Base-by-base conservation (phyloP, 768 basidiomycete species). In the Collybiopsis confluens region DNA sequence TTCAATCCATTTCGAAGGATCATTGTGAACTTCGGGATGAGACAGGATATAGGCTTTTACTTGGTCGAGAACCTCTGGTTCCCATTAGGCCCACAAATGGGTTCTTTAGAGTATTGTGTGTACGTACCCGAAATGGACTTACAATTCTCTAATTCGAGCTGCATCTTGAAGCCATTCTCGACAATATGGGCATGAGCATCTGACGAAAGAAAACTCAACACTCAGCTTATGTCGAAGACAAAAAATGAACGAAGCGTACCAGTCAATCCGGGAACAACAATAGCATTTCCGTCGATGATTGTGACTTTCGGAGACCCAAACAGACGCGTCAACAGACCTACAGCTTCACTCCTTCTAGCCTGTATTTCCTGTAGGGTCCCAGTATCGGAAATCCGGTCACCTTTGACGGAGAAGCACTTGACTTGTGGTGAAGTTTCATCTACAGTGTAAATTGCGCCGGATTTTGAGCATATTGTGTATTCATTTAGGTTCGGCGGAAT, bases 131-230 rank as follows among this genome's bases (percentile, higher is more conserved):
- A 64, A 1, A 86, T 68, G 0, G 88, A 88, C 5, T 60, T 62
- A 24, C 83, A 75, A 9, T 74, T 77, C n/a, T 76, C 70, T 1
- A 94, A 71, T 41, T 82, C 77, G 3, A 93, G 78, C 51, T 85
- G 77, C 67, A 72, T 73, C 66, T 82, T 86, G 57, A 80, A 82
- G 1, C 92, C 92, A 58, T 91, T 88, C 27, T 81, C 73, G 30
- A 92, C 63, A 18, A 92, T 69, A 64, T 94, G 92, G 0, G 85
- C 90, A 67, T 93, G 91, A 0, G 90, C 82, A 65, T 93, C 91
- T 87, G 56, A 37, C 2, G 40, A 30, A 27, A 48, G 0, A 27
- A 48, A 55, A 30, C n/a, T 15, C 40, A 45, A 41, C 38, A n/a
- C 24, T 38, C 37, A 28, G 15, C 36, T 9, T 44, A 20, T 18